Evolutionary conservation across 805 yeast species (phyloP), one percentile per base, ranked within the genome.

Genomic region (Monosporozyma solicola): DNA sequence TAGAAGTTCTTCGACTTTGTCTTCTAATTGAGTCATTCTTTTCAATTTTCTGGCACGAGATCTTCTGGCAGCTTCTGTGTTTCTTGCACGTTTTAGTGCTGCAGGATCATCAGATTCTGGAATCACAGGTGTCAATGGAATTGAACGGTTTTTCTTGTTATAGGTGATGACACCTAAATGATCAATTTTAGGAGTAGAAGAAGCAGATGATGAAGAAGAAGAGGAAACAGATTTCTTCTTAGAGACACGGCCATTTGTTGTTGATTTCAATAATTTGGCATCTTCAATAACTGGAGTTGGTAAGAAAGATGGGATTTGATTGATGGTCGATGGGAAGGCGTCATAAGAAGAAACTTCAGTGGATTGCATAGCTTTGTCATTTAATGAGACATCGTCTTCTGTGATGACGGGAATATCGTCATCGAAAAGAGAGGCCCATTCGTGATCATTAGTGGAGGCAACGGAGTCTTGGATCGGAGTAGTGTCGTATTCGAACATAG

Each of bases 61-160:
- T 66, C 97, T 81, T 70, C 97, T 83, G 7, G 97, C 97, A 60
- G 98, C 97, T 67, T 90, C 96, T 49, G 83, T 92, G 78, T 94
- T 92, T 71, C 92, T 84, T 8, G 98, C 98, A 68, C 98, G 84
- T 74, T 92, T 92, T 62, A 86, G 69, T 47, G 88, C 80, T 53
- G 78, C 79, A n/a, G 84, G 80, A 68, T 90, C 96, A 49, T 67
- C 71, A 27, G 74, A 67, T 47, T 77, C 79, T 33, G 80, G 76
- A 48, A 79, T 78, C 53, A 90, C 77, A 9, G 95, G 95, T 59
- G 77, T 74, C 69, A 89, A 76, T 8, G 95, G 95, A 54, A 74
- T 72, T 31, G 79, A 57, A 62, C 96, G 82, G 60, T 80, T 86
- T 75, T 89, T 90, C 68, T 90, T 82, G 60, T 83, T 80, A 75